Base-by-base conservation (phyloP, 148 eudicot species). In the Persicaria maculosa region DNA sequence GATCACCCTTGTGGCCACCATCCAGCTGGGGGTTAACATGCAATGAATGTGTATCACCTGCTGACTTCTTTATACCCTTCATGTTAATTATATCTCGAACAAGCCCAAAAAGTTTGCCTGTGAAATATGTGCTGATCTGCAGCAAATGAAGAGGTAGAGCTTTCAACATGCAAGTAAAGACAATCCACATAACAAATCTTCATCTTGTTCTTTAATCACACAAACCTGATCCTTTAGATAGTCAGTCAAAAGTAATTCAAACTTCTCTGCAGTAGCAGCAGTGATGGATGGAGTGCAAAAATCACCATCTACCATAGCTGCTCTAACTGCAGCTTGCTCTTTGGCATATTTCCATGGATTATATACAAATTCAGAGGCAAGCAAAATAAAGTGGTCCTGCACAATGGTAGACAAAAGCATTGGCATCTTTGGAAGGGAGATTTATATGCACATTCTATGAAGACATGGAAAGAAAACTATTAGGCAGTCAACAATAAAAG, bases 271-370 rank as follows among this genome's bases (percentile, higher is more conserved):
- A 73, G 84, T 79, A 19, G 89, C 90, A 74, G 88, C 92, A 53
- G 98, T 85, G 59, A 94, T 88, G 72, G 98, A 94, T 71, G 96
- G 98, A 75, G 98, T 94, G 80, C 97, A 90, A 22, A 82, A 79
- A 71, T 86, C 85, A 54, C 83, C 96, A 74, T 81, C 85, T 31
- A 76, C 87, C 47, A 76, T 31, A 79, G 80, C 76, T 70, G 89
- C 85, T 82, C 88, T 84, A 44, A 70, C 78, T 50, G 77, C 77
- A 50, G 85, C 83, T 83, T 91, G 88, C 72, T 85, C 85, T 71
- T 77, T 83, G 50, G 90, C 84, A 86, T 83, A 83, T 72, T 90
- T 91, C 98, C 98, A 94, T 7, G 98, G 98, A 73, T 74, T 81
- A 82, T 90, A 94, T 71, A 94, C 81, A 75, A 87, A 94, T 76